A percentile compares a stretch with the other conserved stretches of the same genome.
Evolutionary conservation across 2,329 filamentous ascomycete species (phyloP).

Genomic region (Sordariomycetes sp.): DNA sequence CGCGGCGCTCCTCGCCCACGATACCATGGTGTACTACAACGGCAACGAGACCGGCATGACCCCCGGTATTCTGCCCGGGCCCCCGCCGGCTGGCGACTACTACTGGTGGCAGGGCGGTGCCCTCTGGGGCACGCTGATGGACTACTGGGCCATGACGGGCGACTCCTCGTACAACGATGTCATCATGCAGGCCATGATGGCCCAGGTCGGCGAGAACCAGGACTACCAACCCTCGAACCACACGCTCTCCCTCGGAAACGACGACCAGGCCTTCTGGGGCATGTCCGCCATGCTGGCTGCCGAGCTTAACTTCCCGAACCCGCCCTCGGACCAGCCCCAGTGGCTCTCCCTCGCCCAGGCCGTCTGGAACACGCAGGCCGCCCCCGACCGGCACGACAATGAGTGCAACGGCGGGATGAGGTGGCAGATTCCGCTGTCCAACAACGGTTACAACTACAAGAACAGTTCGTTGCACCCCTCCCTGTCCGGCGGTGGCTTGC

Average conservation of each 20-base stretch:
- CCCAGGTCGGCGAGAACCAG: slow-evolving; percentile 40
- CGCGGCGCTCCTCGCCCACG: slow-evolving; percentile 32
- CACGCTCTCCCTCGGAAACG: slow-evolving; percentile 48
- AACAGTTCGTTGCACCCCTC: slow-evolving; percentile 28
- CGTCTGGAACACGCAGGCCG: slow-evolving; percentile 51
- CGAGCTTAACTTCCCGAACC: slow-evolving; percentile 49
- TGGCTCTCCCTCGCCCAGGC: slow-evolving; percentile 56
- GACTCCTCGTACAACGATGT: slow-evolving; percentile 49
- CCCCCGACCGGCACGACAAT: slow-evolving; percentile 47
- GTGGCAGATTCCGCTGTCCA: slow-evolving; percentile 67
- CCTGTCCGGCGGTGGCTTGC: background rate
- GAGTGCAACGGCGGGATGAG: slow-evolving; percentile 57
- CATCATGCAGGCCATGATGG: slow-evolving; percentile 40
- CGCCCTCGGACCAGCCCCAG: slow-evolving; percentile 35
- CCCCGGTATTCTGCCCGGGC: slow-evolving; percentile 43
- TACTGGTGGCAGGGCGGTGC: slow-evolving; percentile 67
- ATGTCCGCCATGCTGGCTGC: slow-evolving; percentile 55
- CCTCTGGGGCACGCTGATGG: slow-evolving; percentile 54
- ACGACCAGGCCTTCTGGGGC: slow-evolving; percentile 61
- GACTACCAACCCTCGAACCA: slow-evolving; percentile 50
- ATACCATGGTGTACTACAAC: slow-evolving; percentile 35
- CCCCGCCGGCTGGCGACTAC: slow-evolving; percentile 40
- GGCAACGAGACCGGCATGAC: slow-evolving; percentile 36
- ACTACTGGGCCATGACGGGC: slow-evolving; percentile 58
- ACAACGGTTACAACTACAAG: slow-evolving; percentile 67